phyloP scores from a whole-genome alignment of 257 asterid species.

The Forsythia suspensa region DNA sequence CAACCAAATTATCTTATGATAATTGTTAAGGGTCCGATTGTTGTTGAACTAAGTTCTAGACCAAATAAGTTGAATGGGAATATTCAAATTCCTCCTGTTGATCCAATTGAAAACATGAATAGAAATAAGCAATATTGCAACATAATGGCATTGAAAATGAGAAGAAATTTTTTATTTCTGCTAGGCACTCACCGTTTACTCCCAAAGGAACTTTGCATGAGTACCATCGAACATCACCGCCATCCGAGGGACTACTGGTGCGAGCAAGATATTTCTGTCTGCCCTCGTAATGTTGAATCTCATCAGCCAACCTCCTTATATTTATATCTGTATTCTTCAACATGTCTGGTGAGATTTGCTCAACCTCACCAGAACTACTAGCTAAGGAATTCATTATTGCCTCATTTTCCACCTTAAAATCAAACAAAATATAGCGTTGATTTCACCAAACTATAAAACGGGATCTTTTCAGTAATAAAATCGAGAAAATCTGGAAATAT shows the following conservation, averaged over 20 bases:
- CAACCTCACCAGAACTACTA: conserved; percentile 32
- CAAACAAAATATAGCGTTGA: neutral
- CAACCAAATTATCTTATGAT: neutral
- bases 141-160: neutral
- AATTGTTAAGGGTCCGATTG: neutral
- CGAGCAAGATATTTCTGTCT: conserved; percentile 89
- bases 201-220: conserved; percentile 78
- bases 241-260: conserved; percentile 88
- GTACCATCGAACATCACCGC: conserved; percentile 93
- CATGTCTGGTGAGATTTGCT: conserved; percentile 64
- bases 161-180: neutral
- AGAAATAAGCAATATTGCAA: neutral
- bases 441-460: neutral
- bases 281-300: conserved; percentile 81
- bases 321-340: conserved; percentile 87
- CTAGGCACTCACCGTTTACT: conserved; percentile 57
- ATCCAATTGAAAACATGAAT: neutral
- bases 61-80: neutral
- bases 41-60: too few relatives aligned
- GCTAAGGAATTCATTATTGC: conserved; percentile 22
- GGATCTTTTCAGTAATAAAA: neutral
- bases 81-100: neutral
- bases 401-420: conserved; percentile 21
- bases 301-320: conserved; percentile 73
- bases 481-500: neutral